Evolutionary conservation across 768 basidiomycete genomes (phyloP), one percentile per base, ranked within the genome.

Genomic region (Scleroderma bovista): DNA sequence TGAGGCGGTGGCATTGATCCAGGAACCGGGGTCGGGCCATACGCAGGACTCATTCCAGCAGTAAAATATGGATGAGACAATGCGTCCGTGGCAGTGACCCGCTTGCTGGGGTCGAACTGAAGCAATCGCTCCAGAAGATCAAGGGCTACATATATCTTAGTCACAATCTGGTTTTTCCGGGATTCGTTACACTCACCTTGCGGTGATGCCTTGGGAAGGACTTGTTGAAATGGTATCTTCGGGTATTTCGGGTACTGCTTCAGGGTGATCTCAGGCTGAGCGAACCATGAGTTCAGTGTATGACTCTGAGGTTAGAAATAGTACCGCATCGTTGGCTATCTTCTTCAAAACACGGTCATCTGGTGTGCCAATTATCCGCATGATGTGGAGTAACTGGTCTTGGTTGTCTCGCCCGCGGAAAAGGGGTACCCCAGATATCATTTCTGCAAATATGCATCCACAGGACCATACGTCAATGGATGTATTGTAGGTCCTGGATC

Each of bases 401-500:
- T 93, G 88, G 61, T 97, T 97, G 66, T 98, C 96, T 54, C 95
- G 76, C 19, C 96, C 96, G 56, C 95, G 79, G 77, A 99, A 99
- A 24, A 99, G 78, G 23, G 96, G 96, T 6, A 93, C 87, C 2
- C 96, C 96, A 17, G 90, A 86, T 52, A 99, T 98, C 95, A 99
- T 98, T 71, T 99, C 96, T 17, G 96, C 95, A 65, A 99, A 96
- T 63, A 99, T 99, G 66, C 96, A 98, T 10, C 96, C 96, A 50
- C 93, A 95, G 13, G 91, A 93, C 96, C 96, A 99, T 44, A 98
- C 88, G 66, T 99, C 96, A 59, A 99, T 98, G 26, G 90, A 93
- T 3, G 96, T 98, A 72, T 87, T 94, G 66, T 99, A 99, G 17
- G 95, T 98, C 51, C 96, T 79, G 19, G 93, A 95, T 46, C 96